A percentile compares a stretch with the other conserved stretches of the same genome.
Conservation (phyloP, 805 yeast species). For the Candida yuanshanica region DNA sequence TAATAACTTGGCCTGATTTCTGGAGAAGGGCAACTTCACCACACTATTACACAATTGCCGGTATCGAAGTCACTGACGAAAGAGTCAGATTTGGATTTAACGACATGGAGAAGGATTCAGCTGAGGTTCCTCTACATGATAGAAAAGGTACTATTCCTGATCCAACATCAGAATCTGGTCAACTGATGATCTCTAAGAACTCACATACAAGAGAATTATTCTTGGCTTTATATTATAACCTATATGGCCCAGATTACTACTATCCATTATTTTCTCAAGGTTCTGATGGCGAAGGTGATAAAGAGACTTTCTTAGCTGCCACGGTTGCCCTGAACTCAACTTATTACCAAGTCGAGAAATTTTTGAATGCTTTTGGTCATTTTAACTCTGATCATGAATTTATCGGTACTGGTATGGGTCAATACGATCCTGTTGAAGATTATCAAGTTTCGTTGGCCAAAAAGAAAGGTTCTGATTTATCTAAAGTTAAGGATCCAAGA, state of each 20-base stretch:
- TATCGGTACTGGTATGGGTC: slow-evolving; percentile 62
- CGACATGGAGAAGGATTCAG: slow-evolving; percentile 29
- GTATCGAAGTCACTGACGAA: slow-evolving; percentile 37
- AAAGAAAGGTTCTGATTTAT: slow-evolving; percentile 7
- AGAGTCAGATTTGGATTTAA: slow-evolving; percentile 35
- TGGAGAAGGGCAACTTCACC: slow-evolving; percentile 86
- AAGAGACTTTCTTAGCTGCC: slow-evolving; percentile 56
- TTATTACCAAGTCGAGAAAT: slow-evolving; percentile 54
- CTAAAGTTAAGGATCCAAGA: slow-evolving; percentile 23
- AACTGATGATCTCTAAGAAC: slow-evolving; percentile 49
- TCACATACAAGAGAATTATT: slow-evolving; percentile 49
- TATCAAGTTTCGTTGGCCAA: slow-evolving; percentile 28
- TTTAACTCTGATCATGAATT: slow-evolving; percentile 34
- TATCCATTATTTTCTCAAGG: slow-evolving; percentile 55
- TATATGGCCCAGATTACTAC: slow-evolving; percentile 54
- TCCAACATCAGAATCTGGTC: slow-evolving; percentile 62
- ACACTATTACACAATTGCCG: slow-evolving; percentile 62
- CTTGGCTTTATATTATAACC: slow-evolving; percentile 53
- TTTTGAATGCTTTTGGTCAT: slow-evolving; percentile 52
- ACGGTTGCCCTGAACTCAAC: slow-evolving; percentile 53
- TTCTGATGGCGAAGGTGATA: slow-evolving; percentile 51
- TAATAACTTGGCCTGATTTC: slow-evolving; percentile 78
- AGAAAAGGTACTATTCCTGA: slow-evolving; percentile 56
- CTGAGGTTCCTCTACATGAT: slow-evolving; percentile 48
- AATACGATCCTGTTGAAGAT: slow-evolving; percentile 52